Evolutionary conservation across 2,329 filamentous ascomycete genomes (phyloP).

Genomic region (Scedosporium aurantiacum): DNA sequence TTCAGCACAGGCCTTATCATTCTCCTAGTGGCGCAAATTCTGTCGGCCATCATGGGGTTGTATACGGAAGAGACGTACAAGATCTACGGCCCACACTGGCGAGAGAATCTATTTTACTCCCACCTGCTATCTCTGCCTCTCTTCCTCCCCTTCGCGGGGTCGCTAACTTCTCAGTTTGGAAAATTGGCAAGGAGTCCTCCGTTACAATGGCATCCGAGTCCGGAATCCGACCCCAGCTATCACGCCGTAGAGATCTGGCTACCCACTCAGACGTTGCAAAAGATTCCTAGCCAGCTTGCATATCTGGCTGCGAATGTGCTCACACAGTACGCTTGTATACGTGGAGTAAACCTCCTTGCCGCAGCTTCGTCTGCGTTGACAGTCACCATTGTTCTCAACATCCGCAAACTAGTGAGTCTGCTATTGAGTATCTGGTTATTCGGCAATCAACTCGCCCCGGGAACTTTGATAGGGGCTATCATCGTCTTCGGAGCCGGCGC

Average conservation of each 20-base stretch:
- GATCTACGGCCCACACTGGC: conserved; percentile 80
- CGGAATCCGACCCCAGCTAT: background rate
- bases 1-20: conserved; percentile 61
- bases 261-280: background rate
- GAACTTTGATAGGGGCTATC: conserved; percentile 69
- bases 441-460: conserved; percentile 66
- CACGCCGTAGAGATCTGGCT: background rate
- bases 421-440: conserved; percentile 90
- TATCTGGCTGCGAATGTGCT: conserved; percentile 67
- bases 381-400: conserved; percentile 91
- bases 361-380: conserved; percentile 83
- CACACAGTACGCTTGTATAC: conserved; percentile 91
- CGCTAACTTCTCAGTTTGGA: conserved; percentile 52
- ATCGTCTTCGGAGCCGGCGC: conserved; percentile 88
- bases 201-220: conserved; percentile 21
- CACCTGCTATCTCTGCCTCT: conserved; percentile 65
- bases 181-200: conserved; percentile 54
- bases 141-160: conserved; percentile 60
- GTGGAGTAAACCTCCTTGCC: conserved; percentile 88
- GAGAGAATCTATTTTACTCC: conserved; percentile 93
- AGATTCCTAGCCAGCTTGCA: conserved; percentile 56
- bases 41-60: conserved; percentile 88
- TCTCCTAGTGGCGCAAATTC: conserved; percentile 75
- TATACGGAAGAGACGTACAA: conserved; percentile 89
- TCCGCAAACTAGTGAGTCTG: conserved; percentile 85